These are phyloP conservation scores for Dothistroma pini DNA, from an alignment of 2,329 filamentous ascomycete species.

Conservation along the genomic window DNA sequence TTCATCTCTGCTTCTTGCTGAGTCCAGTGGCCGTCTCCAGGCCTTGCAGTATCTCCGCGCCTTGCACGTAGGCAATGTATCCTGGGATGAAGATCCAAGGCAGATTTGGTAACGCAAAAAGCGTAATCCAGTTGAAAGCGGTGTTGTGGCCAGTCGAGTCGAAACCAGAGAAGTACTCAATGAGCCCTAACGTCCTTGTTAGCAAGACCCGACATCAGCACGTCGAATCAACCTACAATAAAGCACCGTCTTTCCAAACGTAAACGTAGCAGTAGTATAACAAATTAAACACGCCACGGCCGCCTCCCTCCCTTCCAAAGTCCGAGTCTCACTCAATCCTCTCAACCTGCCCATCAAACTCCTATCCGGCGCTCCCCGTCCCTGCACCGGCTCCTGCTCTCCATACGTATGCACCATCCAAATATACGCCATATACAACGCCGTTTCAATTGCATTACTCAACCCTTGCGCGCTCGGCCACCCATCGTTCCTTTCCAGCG, in stretches of 20 bases:
- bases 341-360: constrained; percentile 44
- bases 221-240: constrained; percentile 49
- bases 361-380: constrained; percentile 39
- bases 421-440: constrained; percentile 62
- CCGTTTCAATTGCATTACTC: constrained; percentile 66
- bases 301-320: constrained; percentile 51
- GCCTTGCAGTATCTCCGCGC: constrained; percentile 58
- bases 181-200: constrained; percentile 47
- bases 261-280: constrained; percentile 59
- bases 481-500: constrained; percentile 63
- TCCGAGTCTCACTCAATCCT: constrained; percentile 48
- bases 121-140: constrained; percentile 48
- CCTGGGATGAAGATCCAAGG: constrained; percentile 61
- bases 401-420: constrained; percentile 49
- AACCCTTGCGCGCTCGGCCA: constrained; percentile 73
- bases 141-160: constrained; percentile 61
- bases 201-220: constrained; percentile 1
- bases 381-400: constrained; percentile 33
- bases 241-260: constrained; percentile 63
- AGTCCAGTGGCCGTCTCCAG: constrained; percentile 46
- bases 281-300: constrained; percentile 56
- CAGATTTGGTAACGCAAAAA: constrained; percentile 65
- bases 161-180: constrained; percentile 60
- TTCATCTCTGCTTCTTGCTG: constrained; percentile 23
- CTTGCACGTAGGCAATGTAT: constrained; percentile 60